Base-by-base conservation (phyloP, 1,284 basidiomycete genomes). In the Trichosporon ovoides region DNA sequence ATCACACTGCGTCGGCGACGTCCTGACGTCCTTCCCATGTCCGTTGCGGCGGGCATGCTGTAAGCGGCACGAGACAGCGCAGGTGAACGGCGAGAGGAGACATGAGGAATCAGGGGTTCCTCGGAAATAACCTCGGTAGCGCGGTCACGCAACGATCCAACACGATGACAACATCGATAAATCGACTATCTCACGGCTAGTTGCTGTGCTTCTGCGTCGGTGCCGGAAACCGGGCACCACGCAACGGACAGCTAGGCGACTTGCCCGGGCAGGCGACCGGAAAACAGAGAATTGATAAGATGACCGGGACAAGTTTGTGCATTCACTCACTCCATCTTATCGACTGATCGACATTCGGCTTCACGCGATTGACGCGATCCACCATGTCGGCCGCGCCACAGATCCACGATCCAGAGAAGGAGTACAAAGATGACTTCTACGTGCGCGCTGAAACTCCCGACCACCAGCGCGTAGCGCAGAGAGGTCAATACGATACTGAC, bases 91-190 rank as follows among this genome's bases (percentile, higher is more conserved):
- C n/a, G n/a, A n/a, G n/a, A n/a, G n/a, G n/a, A n/a, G n/a, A n/a
- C n/a, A n/a, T n/a, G n/a, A 48, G 43, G 43, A 48, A 48, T 48
- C 43, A 48, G 43, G 43, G 43, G n/a, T 22, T 48, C 16, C 28
- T 12, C 43, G 22, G 43, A 14, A 4, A 7, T 22, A 28, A 48
- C 22, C 43, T 48, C 43, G 43, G 43, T 14, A 13, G 22, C 24
- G 2, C 13, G 14, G 43, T 48, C 43, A 48, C 43, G 43, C 43
- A 48, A 48, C 43, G 24, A 14, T 10, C 9, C 11, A 10, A 22
- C 12, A 13, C 43, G 43, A 48, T 48, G 43, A 48, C 43, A 48
- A 48, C 43, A 48, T 48, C 12, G 28, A 31, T 31, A 31, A n/a
- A n/a, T n/a, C n/a, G n/a, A n/a, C n/a, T n/a, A n/a, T n/a, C n/a